Base-by-base conservation (phyloP, 441 rosid genomes). In the Arabidopsis lyrata region DNA sequence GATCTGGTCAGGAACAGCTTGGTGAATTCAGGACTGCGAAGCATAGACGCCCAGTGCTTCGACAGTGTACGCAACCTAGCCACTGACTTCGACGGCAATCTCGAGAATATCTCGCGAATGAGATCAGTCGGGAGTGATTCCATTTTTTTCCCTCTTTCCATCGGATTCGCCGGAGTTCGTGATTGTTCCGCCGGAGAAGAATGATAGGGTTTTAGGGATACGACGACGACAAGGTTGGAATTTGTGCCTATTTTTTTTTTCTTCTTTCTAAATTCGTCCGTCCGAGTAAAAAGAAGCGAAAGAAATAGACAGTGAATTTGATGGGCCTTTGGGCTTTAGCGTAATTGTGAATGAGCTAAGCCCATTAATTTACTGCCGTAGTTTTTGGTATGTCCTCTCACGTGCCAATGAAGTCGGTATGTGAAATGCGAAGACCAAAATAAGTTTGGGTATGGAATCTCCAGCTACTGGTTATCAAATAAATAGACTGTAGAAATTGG, bases 321-420 rank as follows among this genome's bases (percentile, higher is more conserved):
- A 31, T 55, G 60, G 60, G 39, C 39, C 60, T 55, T 14, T 54
- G 36, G 38, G 35, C 58, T 53, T 24, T 53, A 53, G 1, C 15
- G 9, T 55, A 31, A 8, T 34, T 56, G 61, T 56, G 14, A 32
- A 8, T n/a, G 3, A 56, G 14, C 14, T 56, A 32, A 8, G 61
- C 41, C 61, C 61, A 32, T 56, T 32, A 29, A 1, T 12, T 4
- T 3, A 41, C 12, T 12, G 4, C 15, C 15, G 38, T 35, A 8
- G 2, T 24, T 24, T 24, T 24, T 38, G 14, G 47, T n/a, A 5
- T 42, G 16, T 14, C 14, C 47, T 42, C 47, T 14, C 47, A 42
- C 16, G 47, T 42, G 47, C 47, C 47, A 42, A 14, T 42, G 47
- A 4, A 39, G 5, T 39, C 13, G 6, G 14, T 38, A 38, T 38